Evolutionary conservation across 768 basidiomycete genomes (phyloP).

Genomic region (Termitomyces sp.): DNA sequence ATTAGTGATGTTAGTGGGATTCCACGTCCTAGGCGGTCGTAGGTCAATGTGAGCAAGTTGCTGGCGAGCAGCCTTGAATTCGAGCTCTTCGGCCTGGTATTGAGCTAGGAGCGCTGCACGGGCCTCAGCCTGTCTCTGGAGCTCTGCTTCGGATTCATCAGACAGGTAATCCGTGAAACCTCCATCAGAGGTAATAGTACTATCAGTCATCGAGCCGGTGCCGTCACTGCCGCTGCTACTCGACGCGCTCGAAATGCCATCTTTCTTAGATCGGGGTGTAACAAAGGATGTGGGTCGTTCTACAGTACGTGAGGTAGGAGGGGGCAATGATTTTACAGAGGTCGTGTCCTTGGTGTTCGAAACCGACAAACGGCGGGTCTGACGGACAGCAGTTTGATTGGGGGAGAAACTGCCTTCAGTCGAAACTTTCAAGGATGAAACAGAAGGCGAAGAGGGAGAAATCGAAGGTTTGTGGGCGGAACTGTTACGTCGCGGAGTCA

Average conservation of each 20-base stretch:
- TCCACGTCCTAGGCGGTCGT: constrained; percentile 78
- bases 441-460: constrained; percentile 39
- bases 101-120: constrained; percentile 77
- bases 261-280: constrained; percentile 31
- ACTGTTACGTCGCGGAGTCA: constrained; percentile 41
- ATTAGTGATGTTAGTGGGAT: constrained; percentile 46
- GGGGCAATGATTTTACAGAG: constrained; percentile 17
- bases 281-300: constrained; percentile 28
- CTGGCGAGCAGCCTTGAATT: constrained; percentile 79
- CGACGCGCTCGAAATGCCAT: constrained; percentile 46
- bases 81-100: constrained; percentile 75
- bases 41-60: constrained; percentile 74
- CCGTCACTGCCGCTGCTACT: constrained; percentile 65
- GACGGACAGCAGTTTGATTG: constrained; percentile 19
- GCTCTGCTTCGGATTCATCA: constrained; percentile 89
- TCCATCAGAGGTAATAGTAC: constrained; percentile 81
- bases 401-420: constrained; percentile 32
- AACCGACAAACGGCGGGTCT: constrained; percentile 29
- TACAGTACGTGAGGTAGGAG: constrained; percentile 19
- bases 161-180: constrained; percentile 89
- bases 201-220: constrained; percentile 63
- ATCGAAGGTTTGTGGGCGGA: constrained; percentile 39
- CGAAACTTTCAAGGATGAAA: constrained; percentile 38
- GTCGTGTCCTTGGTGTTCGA: constrained; percentile 20
- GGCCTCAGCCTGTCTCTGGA: constrained; percentile 83